phyloP scores from a whole-genome alignment of 2,329 filamentous ascomycete genomes.

The Ceratocystis cacaofunesta region DNA sequence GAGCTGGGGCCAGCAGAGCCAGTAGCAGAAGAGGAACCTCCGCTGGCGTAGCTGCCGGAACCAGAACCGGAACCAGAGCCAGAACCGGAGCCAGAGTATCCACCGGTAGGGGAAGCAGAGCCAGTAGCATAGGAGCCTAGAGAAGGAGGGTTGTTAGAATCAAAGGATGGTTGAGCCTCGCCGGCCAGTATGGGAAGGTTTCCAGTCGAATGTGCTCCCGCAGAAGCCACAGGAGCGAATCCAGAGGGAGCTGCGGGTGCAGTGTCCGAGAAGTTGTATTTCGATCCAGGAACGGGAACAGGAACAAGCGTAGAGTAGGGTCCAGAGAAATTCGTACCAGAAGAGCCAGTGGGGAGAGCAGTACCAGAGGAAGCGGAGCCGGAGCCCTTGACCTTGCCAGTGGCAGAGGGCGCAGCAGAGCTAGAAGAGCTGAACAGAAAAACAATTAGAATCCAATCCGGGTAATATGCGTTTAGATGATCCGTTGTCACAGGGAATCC shows the following conservation, averaged over 20 bases:
- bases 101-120: slow-evolving; percentile 5
- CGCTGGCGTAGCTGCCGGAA: not conserved
- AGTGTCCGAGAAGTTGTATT: not conserved
- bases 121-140: slow-evolving; percentile 11
- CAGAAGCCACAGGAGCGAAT: not conserved
- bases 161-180: slow-evolving; percentile 8
- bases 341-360: slow-evolving; percentile 9
- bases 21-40: not conserved
- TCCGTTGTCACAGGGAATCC: not conserved
- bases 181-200: not conserved
- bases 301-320: not conserved
- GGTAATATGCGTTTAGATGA: not conserved
- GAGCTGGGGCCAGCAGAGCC: slow-evolving; percentile 2
- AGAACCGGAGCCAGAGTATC: not conserved
- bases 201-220: not conserved
- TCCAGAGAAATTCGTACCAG: slow-evolving; percentile 8
- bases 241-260: not conserved
- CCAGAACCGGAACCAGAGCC: not conserved
- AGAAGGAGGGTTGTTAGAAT: slow-evolving; percentile 4
- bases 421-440: slow-evolving; percentile 7
- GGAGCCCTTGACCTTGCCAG: not conserved
- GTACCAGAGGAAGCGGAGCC: slow-evolving; percentile 4
- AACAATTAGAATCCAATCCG: slow-evolving; percentile 4
- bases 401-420: not conserved
- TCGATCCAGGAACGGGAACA: not conserved